phyloP scores from a whole-genome alignment of 192 early-diverging fungal genomes.

The Chytriomyces hyalinus region DNA sequence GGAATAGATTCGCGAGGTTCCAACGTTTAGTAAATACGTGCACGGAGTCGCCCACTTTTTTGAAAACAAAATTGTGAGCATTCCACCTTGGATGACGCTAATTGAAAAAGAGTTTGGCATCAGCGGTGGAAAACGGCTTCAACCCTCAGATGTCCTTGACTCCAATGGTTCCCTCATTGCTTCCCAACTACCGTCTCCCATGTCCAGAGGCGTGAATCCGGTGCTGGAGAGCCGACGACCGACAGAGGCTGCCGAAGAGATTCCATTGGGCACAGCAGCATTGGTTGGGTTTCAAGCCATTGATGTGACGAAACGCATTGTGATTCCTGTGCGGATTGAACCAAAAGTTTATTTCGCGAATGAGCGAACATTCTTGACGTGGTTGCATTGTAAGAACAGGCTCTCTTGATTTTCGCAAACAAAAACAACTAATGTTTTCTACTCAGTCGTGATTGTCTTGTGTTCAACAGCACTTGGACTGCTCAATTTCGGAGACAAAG shows the following conservation, averaged over 20 bases:
- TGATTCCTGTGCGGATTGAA: slow-evolving; percentile 70
- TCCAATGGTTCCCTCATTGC: slow-evolving; percentile 37
- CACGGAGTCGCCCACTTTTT: slow-evolving; percentile 88
- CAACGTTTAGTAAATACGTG: slow-evolving; percentile 98
- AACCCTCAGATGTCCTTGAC: slow-evolving; percentile 27
- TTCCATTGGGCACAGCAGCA: slow-evolving; percentile 21
- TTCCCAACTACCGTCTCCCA: neutral
- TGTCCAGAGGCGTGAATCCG: no score
- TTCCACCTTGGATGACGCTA: slow-evolving; percentile 95
- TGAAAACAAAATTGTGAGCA: slow-evolving; percentile 71
- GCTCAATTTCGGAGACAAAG: slow-evolving; percentile 76
- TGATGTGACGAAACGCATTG: slow-evolving; percentile 47
- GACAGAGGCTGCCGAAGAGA: neutral
- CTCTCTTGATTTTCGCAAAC: neutral
- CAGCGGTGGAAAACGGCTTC: slow-evolving; percentile 1
- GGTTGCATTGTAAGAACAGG: slow-evolving; percentile 70
- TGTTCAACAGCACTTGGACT: slow-evolving; percentile 73
- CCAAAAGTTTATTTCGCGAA: slow-evolving; percentile 89
- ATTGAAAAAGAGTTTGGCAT: slow-evolving; percentile 66
- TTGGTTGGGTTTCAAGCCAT: slow-evolving; percentile 31
- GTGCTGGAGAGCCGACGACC: slow-evolving; percentile 7
- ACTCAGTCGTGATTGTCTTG: slow-evolving; percentile 64
- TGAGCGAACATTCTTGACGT: slow-evolving; percentile 82
- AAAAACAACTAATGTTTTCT: neutral
- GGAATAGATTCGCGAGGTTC: slow-evolving; percentile 77